A percentile compares a stretch with the other conserved stretches of the same genome.
Evolutionary conservation across 306 rosid genomes (phyloP).

Genomic region (Prunus fruticosa): DNA sequence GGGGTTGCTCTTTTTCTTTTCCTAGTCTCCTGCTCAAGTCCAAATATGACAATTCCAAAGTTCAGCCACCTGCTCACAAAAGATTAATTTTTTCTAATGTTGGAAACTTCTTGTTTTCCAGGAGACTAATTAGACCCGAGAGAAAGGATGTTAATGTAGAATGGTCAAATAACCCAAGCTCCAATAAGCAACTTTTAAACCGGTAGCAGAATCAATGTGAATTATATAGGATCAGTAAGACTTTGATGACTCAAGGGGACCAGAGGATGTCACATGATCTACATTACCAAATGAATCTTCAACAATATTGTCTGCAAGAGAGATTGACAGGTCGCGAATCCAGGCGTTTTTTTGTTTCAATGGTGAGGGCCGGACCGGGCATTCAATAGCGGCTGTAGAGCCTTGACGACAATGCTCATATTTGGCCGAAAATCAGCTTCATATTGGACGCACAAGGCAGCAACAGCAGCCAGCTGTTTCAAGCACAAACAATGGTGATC

Average conservation of each 20-base stretch:
- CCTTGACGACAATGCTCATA: conserved; percentile 75
- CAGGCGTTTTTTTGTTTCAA: conserved; percentile 31
- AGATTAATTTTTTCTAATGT: no score
- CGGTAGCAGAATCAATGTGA: conserved; percentile 11
- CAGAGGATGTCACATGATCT: neutral
- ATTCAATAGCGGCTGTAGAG: conserved; percentile 60
- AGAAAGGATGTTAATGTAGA: neutral
- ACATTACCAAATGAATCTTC: conserved; percentile 12
- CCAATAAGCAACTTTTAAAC: conserved; percentile 4
- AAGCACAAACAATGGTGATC: conserved; percentile 2
- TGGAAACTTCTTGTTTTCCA: no score
- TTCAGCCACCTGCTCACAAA: neutral
- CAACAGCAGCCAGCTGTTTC: conserved; percentile 71
- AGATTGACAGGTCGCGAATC: conserved; percentile 27
- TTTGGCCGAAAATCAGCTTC: conserved; percentile 78
- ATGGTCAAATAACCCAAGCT: neutral
- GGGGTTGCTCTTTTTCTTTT: no score
- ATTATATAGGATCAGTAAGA: conserved; percentile 1
- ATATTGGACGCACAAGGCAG: conserved; percentile 77
- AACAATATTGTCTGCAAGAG: conserved; percentile 17
- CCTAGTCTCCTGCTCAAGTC: no score
- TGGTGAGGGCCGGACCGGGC: conserved; percentile 41
- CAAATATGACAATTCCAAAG: neutral
- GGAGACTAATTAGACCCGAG: neutral
- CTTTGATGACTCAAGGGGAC: neutral